Evolutionary conservation across 352 stramenopile genomes (phyloP).

Genomic region (Lagenidium giganteum): DNA sequence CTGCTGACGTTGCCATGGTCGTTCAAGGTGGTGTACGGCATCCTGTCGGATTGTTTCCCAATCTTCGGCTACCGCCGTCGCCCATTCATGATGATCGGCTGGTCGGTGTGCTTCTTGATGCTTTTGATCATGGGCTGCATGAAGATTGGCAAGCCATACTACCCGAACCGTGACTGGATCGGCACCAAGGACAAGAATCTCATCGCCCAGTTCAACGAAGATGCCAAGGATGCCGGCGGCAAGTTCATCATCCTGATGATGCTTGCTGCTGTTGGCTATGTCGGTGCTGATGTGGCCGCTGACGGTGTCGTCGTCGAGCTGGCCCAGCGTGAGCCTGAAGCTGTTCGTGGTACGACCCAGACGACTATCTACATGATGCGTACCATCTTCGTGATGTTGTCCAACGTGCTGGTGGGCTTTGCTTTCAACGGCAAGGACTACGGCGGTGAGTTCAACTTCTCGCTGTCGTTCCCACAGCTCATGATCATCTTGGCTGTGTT

Average conservation of each 20-base stretch:
- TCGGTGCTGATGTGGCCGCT: constrained; percentile 41
- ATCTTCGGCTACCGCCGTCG: constrained; percentile 50
- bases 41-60: constrained; percentile 41
- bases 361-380: constrained; percentile 45
- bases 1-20: constrained; percentile 48
- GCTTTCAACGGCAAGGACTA: constrained; percentile 47
- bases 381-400: constrained; percentile 37
- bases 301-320: constrained; percentile 52
- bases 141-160: constrained; percentile 47
- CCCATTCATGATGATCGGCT: constrained; percentile 49
- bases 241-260: constrained; percentile 59
- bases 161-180: constrained; percentile 20
- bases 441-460: constrained; percentile 45
- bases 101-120: constrained; percentile 32
- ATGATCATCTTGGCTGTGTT: constrained; percentile 38
- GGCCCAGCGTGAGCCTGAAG: constrained; percentile 47
- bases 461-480: constrained; percentile 31
- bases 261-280: constrained; percentile 41
- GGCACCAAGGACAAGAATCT: constrained; percentile 9
- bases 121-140: constrained; percentile 40
- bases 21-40: constrained; percentile 52
- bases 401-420: constrained; percentile 35
- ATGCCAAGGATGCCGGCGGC: constrained; percentile 22
- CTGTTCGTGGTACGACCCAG: constrained; percentile 45
- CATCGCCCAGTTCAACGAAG: no score